Evolutionary conservation across 371 early-diverging fungal species (phyloP), one percentile per base, ranked within the genome.

Genomic region (Mucor saturninus): DNA sequence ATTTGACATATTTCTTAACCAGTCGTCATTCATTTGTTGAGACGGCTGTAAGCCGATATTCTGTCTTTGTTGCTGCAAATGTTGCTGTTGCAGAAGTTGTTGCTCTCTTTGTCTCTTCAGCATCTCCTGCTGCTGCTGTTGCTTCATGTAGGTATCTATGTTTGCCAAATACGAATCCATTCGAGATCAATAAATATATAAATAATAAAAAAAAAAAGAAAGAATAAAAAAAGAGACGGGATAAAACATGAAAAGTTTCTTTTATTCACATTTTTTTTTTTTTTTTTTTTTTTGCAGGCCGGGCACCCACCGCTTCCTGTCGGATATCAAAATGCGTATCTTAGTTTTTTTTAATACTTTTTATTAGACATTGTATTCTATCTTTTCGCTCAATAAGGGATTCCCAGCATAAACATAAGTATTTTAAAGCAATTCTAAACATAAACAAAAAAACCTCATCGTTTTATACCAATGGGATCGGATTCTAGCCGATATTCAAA

Each of bases 151-250:
- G 14, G 57, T 55, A 26, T 61, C 67, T 10, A 67, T 67, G 28
- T 61, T 67, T 2, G 67, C 32, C 26, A 67, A 30, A 56, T 67
- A 67, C 1, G 67, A 67, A 11, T 67, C 57, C 67, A 61, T 67
- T 43, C 15, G 5, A 43, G 5, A 14, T n/a, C 13, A 43, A 10
- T 6, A 42, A 28, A 11, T 11, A 35, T 30, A 42, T 45, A 52
- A 30, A 42, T 13, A 21, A 45, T 8, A 14, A 57, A 46, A 26
- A 21, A 11, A 32, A n/a, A 32, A 57, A 35, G 35, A n/a, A 46
- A 11, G 46, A 57, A 35, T 3, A 43, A 31, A 31, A 31, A 56
- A 30, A 13, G 30, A 56, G 32, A 49, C 3, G 21, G 21, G 15
- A 21, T 30, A 51, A 51, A 37, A 54, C 35, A 54, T 3, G 15